phyloP scores from a whole-genome alignment of 768 basidiomycete species.

The Lactifluus rugatus region DNA sequence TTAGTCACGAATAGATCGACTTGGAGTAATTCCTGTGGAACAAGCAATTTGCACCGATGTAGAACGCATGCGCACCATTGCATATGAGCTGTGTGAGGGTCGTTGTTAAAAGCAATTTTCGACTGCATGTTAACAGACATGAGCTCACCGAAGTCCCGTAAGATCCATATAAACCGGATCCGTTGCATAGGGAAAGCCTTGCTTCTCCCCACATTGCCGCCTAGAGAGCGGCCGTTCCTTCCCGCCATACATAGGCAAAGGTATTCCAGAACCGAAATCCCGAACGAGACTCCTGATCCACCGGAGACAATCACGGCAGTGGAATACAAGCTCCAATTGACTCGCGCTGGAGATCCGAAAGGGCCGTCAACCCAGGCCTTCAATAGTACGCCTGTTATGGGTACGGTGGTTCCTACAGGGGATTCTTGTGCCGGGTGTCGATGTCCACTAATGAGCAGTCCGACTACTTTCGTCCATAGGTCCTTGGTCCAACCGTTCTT shows the following conservation, averaged over 20 bases:
- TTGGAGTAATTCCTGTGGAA: conserved; percentile 40
- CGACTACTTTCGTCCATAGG: conserved; percentile 48
- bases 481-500: conserved; percentile 60
- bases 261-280: conserved; percentile 54
- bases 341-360: conserved; percentile 53
- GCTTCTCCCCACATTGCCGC: conserved; percentile 38
- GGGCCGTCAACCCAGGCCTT: conserved; percentile 58
- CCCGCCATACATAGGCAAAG: conserved; percentile 48
- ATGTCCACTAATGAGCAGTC: conserved; percentile 27
- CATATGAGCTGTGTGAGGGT: conserved; percentile 44
- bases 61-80: conserved; percentile 66
- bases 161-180: conserved; percentile 67
- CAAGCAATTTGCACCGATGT: conserved; percentile 49
- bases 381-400: conserved; percentile 41
- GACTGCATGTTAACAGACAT: not conserved
- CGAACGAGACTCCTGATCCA: conserved; percentile 70
- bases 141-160: conserved; percentile 61
- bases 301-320: conserved; percentile 56
- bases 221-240: conserved; percentile 40
- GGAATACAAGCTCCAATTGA: conserved; percentile 49
- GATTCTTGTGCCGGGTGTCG: conserved; percentile 27
- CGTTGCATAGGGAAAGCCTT: conserved; percentile 37
- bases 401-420: conserved; percentile 26
- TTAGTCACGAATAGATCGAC: conserved; percentile 71
- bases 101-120: not conserved